Base-by-base conservation (phyloP, 768 basidiomycete genomes). In the Lactarius quietus region DNA sequence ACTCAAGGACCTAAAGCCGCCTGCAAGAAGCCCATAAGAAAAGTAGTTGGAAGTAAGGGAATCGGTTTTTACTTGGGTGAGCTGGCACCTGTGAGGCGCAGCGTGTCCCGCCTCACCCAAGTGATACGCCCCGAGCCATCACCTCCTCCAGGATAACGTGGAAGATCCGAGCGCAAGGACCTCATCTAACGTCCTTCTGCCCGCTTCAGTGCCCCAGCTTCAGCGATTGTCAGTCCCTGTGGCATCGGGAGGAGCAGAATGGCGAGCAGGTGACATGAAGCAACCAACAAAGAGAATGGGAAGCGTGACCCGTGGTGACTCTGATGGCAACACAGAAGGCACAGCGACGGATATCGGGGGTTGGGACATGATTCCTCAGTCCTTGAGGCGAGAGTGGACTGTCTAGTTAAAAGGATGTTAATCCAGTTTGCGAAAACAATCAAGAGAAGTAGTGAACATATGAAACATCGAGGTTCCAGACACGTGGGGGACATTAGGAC, bases 341-440 rank as follows among this genome's bases (percentile, higher is more conserved):
- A 84, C 77, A 1, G 84, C 79, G 35, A 84, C 79, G 17, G 81
- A 76, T 58, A 84, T 82, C 9, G 81, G 80, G n/a, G 20, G 80
- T 76, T 4, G 84, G 85, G 9, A 84, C 81, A 60, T 86, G 86
- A 66, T 76, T 79, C 54, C 84, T 81, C 31, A 86, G 28, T 76
- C 77, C 72, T 84, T 82, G 23, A 85, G 75, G 62, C 82, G 78
- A 0, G n/a, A n/a, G 83, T 79, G 10, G 80, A 79, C 65, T 78
- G 81, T 20, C 83, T 84, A 70, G 33, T 38, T 18, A 45, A 56
- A 64, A 23, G 57, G 57, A 29, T 29, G 45, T 67, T 23, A 59
- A 51, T 35, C 23, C 6, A 18, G n/a, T 31, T 18, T 18, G 35
- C n/a, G 8, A 33, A 17, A 36, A 36, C 36, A 38, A 29, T 38